phyloP scores from a whole-genome alignment of 2,329 filamentous ascomycete species.

The Epichloe gansuensis region DNA sequence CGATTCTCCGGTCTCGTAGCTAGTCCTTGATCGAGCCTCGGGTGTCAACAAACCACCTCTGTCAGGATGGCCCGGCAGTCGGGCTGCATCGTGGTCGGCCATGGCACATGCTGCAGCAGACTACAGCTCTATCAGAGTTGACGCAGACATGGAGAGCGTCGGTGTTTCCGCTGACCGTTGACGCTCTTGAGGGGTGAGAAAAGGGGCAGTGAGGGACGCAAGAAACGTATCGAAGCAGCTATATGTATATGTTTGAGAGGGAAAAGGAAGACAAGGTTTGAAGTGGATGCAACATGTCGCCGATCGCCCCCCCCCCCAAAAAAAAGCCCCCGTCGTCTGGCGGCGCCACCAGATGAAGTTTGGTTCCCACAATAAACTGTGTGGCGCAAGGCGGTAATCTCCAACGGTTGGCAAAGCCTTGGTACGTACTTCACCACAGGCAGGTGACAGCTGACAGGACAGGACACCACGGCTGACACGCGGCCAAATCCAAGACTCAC shows the following conservation, averaged over 20 bases:
- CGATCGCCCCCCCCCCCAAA: too few species aligned
- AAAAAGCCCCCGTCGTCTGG: too few species aligned
- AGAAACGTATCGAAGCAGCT: neutral
- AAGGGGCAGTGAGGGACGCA: neutral
- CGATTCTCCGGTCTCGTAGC: conserved; percentile 33
- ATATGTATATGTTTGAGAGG: too few species aligned
- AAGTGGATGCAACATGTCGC: neutral
- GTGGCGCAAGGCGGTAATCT: too few species aligned
- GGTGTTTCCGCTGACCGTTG: neutral
- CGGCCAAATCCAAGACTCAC: too few species aligned
- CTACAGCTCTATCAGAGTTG: neutral
- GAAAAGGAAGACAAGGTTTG: neutral
- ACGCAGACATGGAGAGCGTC: conserved; percentile 1
- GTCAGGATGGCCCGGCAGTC: conserved; percentile 6
- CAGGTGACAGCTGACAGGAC: too few species aligned
- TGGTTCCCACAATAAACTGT: too few species aligned
- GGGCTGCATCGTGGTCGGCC: conserved; percentile 11
- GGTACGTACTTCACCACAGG: too few species aligned
- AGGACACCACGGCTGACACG: too few species aligned
- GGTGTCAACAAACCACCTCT: conserved; percentile 6
- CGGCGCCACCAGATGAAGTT: too few species aligned
- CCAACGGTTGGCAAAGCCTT: too few species aligned
- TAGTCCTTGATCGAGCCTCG: conserved; percentile 9
- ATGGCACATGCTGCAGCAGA: conserved; percentile 12
- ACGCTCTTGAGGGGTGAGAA: neutral